Evolutionary conservation across 2,329 filamentous ascomycete genomes (phyloP).

Genomic region (Stromatinia cepivora): DNA sequence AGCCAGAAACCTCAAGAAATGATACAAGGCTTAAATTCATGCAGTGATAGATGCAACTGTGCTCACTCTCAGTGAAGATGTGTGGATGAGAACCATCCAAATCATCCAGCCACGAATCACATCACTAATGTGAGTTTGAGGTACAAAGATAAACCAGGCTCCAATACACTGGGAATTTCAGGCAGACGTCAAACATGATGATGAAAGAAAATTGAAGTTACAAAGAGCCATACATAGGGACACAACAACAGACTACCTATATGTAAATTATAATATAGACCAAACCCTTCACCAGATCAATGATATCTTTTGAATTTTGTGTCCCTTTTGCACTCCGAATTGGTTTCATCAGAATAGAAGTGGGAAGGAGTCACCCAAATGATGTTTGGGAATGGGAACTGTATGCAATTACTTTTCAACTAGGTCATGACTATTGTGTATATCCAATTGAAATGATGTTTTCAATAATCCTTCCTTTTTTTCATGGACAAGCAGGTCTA

Average conservation of each 20-base stretch:
- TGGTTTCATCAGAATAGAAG: neutral
- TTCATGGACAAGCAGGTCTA: neutral
- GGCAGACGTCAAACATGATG: neutral
- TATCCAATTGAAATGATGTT: neutral
- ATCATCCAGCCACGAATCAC: neutral
- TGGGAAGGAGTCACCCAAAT: neutral
- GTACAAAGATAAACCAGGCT: neutral
- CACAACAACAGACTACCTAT: too few species aligned
- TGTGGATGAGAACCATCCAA: neutral
- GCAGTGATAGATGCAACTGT: too few species aligned
- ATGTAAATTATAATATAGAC: neutral
- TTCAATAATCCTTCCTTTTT: neutral
- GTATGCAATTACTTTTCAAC: neutral
- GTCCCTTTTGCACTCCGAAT: neutral
- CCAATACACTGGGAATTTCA: neutral
- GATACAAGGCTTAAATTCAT: neutral
- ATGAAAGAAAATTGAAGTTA: too few species aligned
- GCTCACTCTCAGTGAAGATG: neutral
- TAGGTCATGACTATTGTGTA: neutral
- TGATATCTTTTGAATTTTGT: neutral
- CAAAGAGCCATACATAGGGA: neutral
- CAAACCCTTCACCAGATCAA: neutral
- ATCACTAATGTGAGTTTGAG: neutral
- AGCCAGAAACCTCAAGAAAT: neutral
- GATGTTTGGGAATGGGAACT: neutral